Evolutionary conservation across 768 basidiomycete genomes (phyloP).

Genomic region (Hygrophorus pudorinus): DNA sequence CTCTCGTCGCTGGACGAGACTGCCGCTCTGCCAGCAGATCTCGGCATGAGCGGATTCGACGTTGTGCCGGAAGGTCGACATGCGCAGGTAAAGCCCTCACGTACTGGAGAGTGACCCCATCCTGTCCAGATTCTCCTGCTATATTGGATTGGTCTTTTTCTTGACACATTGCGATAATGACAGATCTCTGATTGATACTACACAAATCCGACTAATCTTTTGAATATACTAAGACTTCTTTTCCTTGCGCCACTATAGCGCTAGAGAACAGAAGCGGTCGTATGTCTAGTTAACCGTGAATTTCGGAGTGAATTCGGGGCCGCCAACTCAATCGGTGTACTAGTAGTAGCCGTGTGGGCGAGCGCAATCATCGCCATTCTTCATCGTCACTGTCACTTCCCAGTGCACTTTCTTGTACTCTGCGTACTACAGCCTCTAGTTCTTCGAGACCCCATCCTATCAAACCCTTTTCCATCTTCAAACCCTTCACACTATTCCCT

Average conservation of each 20-base stretch:
- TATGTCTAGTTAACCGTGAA: too few relatives aligned
- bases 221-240: too few relatives aligned
- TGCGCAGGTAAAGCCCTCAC: slow-evolving; percentile 8
- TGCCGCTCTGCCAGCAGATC: slow-evolving; percentile 68
- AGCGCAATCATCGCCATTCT: too few relatives aligned
- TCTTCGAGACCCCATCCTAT: slow-evolving; percentile 67
- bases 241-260: too few relatives aligned
- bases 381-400: slow-evolving; percentile 69
- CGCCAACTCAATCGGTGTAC: too few relatives aligned
- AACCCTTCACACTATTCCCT: slow-evolving; percentile 27
- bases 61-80: slow-evolving; percentile 52
- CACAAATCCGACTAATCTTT: too few relatives aligned
- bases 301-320: too few relatives aligned
- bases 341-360: too few relatives aligned
- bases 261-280: not conserved
- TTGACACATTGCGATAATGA: not conserved
- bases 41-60: slow-evolving; percentile 79
- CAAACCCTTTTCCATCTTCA: slow-evolving; percentile 38
- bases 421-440: slow-evolving; percentile 47
- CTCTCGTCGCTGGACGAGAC: slow-evolving; percentile 63
- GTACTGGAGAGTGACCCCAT: not conserved
- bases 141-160: not conserved
- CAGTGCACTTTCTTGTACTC: slow-evolving; percentile 16
- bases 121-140: not conserved
- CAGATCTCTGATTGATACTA: not conserved